Evolutionary conservation across 108 stramenopile genomes (phyloP), one percentile per base, ranked within the genome.

Genomic region (Skeletonema potamos): DNA sequence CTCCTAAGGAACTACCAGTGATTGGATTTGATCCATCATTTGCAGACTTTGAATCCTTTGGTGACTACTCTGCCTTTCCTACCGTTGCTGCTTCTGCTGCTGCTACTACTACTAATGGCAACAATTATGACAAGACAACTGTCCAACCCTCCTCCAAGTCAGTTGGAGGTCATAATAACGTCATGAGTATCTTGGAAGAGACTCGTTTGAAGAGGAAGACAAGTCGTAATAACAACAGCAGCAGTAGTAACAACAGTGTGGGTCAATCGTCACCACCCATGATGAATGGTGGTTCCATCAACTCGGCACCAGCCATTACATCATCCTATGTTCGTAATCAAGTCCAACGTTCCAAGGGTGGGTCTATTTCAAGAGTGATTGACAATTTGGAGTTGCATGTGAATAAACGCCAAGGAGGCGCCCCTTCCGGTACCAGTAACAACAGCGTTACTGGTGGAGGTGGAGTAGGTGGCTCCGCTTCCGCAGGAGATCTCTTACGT

Each of bases 291-390:
- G 48, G 48, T 3, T 88, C 89, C 22, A 85, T 94, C 70, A 94
- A 90, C 54, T 91, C 90, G 28, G 93, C 93, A 17, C 93, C 93
- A 0, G 87, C 82, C 17, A 83, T 89, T 34, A 82, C 87, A 0
- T 64, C 90, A 0, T 75, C 86, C 4, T 87, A 77, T 51, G 62
- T 87, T 46, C 85, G 89, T 43, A 76, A 85, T 54, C 82, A 84
- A 44, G 82, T 82, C 54, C 70, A 79, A 56, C 72, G 61, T 20
- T 66, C 60, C 10, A 51, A 26, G 43, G 30, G 18, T 58, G 36
- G 54, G 3, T 79, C 88, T n/a, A 87, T 93, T n/a, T 85, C 92
- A 33, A 85, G 86, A 58, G 90, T 93, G 48, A 93, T 93, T 69
- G 67, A 86, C 72, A 93, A 84, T 69, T 78, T 93, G 44, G 89